A percentile compares a stretch with the other conserved stretches of the same genome.
phyloP scores from a whole-genome alignment of 306 rosid genomes.

The Vigna reflexopilosa region DNA sequence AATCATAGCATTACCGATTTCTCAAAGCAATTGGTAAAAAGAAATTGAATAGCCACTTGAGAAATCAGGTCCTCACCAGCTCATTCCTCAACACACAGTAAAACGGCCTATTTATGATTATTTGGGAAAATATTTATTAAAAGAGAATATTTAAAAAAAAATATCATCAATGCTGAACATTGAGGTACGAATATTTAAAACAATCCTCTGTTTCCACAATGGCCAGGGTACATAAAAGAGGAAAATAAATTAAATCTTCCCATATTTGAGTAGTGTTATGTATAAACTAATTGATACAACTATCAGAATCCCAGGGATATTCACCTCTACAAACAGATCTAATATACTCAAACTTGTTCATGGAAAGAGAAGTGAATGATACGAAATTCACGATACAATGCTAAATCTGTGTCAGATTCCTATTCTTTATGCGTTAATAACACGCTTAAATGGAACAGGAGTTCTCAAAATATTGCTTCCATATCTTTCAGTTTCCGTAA shows the following conservation, averaged over 20 bases:
- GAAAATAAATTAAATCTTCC: no score
- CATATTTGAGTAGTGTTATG: background rate
- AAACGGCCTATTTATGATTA: no score
- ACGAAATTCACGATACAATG: constrained; percentile 12
- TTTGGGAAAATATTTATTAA: no score
- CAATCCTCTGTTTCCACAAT: background rate
- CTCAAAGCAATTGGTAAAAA: no score
- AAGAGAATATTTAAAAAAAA: no score
- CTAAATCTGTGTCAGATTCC: constrained; percentile 11
- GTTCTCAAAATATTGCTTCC: constrained; percentile 11
- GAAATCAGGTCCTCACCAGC: no score
- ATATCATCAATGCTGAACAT: background rate
- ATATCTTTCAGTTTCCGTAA: constrained; percentile 21
- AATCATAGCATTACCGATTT: no score
- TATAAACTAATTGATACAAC: background rate
- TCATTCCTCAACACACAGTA: no score
- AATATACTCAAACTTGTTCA: background rate
- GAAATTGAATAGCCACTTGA: no score
- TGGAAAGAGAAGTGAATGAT: constrained; percentile 15
- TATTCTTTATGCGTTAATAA: constrained; percentile 22
- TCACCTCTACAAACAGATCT: constrained; percentile 11
- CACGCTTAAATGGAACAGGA: constrained; percentile 1
- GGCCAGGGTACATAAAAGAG: background rate
- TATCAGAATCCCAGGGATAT: constrained; percentile 11
- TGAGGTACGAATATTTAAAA: background rate